Evolutionary conservation across 352 stramenopile genomes (phyloP), one percentile per base, ranked within the genome.

Genomic region (Pythium brachiatum): DNA sequence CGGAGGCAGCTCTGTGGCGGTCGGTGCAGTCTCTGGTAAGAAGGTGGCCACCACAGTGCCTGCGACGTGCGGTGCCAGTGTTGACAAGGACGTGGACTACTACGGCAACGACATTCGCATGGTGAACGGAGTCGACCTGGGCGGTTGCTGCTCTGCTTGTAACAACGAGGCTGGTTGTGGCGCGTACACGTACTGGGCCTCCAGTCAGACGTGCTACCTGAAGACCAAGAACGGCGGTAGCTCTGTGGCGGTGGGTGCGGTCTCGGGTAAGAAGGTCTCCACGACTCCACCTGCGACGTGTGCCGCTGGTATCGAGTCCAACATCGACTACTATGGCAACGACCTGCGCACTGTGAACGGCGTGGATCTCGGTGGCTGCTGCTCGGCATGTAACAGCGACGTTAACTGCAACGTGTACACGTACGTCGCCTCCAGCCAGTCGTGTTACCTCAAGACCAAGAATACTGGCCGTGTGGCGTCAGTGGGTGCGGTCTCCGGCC

Each of bases 401-500:
- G 79, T 73, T 23, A 85, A 75, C 46, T 64, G 68, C 0, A 50
- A 77, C 16, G 67, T 64, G 31, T 69, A 61, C 25, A 20, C 36
- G 12, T 43, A 43, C 36, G 36, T 43, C 8, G 8, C 36, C 8
- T 43, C 36, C 12, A 43, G 12, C 8, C 36, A 15, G 7, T 62
- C 62, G 2, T 84, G 78, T 63, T 83, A 74, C 44, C 55, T 65
- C 18, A 62, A 11, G 41, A 55, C 36, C 57, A 53, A 26, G 83
- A 83, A 52, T 83, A 74, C 43, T 74, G 85, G 64, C 74, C 76
- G 18, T 85, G n/a, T 20, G 36, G 13, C 36, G 16, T 11, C 36
- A 6, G 9, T 15, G 4, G 36, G 36, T 18, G 36, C n/a, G 36
- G n/a, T n/a, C 36, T 43, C 36, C 2, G 36, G 36, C n/a, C n/a